A percentile compares a stretch with the other conserved stretches of the same genome.
Evolutionary conservation across 1,284 basidiomycete genomes (phyloP).

Genomic region (Microbotryum scabiosae): DNA sequence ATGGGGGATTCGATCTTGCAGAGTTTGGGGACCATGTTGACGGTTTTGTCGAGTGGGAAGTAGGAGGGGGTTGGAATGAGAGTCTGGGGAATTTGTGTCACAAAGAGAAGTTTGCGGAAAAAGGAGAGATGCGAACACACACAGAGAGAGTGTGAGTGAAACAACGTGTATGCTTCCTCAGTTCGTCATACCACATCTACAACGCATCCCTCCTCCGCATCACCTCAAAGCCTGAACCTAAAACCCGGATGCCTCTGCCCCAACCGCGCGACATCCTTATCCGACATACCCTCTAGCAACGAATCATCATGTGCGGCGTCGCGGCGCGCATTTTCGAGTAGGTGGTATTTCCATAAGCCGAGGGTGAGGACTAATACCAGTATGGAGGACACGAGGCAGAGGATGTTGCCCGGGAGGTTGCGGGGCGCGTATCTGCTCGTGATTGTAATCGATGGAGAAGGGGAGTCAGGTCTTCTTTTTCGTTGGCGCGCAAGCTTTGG

Average conservation of each 20-base stretch:
- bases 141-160: not conserved
- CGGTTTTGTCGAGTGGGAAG: not conserved
- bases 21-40: conserved; percentile 28
- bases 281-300: conserved; percentile 21
- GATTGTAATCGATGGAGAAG: not conserved
- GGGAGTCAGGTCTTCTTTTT: too few species aligned
- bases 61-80: too few species aligned
- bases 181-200: too few species aligned
- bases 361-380: conserved; percentile 21
- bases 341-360: conserved; percentile 14
- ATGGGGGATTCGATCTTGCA: conserved; percentile 95
- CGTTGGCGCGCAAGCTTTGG: too few species aligned
- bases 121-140: too few species aligned
- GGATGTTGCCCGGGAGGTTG: conserved; percentile 20
- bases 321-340: conserved; percentile 23
- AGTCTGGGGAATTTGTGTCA: too few species aligned
- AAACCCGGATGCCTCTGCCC: conserved; percentile 22
- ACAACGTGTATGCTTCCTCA: too few species aligned
- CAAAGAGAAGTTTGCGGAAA: not conserved
- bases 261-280: conserved; percentile 14
- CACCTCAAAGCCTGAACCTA: conserved; percentile 5
- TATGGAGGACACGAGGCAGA: conserved; percentile 21
- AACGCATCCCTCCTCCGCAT: too few species aligned
- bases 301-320: conserved; percentile 15
- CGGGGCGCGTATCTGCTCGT: conserved; percentile 2